Conservation (phyloP, 371 early-diverging fungal species). For the Quaeritorhiza haematococci region DNA sequence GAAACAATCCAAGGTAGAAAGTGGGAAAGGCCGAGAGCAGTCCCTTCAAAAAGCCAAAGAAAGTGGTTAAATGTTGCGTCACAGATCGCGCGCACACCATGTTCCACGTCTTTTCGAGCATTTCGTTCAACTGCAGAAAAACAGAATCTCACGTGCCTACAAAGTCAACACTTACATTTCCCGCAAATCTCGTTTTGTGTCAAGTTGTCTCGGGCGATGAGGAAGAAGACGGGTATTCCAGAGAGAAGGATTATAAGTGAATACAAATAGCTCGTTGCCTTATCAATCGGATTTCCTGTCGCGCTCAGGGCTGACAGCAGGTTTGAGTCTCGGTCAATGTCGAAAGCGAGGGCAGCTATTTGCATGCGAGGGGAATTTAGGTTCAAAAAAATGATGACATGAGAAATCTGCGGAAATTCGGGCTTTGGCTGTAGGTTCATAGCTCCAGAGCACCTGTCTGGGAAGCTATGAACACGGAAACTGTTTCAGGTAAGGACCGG, state of each 20-base stretch:
- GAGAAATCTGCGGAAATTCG: background rate
- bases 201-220: constrained; percentile 18
- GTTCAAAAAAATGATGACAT: background rate
- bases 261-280: constrained; percentile 15
- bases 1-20: constrained; percentile 17
- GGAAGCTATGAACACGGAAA: too few species aligned
- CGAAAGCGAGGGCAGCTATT: background rate
- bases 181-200: constrained; percentile 8
- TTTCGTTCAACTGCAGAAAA: too few species aligned
- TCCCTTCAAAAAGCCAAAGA: background rate
- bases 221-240: constrained; percentile 22
- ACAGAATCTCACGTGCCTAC: too few species aligned
- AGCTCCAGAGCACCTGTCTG: too few species aligned
- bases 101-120: too few species aligned
- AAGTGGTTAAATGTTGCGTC: constrained; percentile 11
- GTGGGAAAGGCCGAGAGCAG: background rate
- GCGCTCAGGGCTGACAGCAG: background rate
- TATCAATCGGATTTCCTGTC: background rate
- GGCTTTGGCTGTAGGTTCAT: too few species aligned
- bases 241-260: constrained; percentile 18
- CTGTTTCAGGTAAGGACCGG: too few species aligned
- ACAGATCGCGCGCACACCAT: too few species aligned
- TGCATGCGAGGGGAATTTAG: background rate
- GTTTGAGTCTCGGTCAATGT: background rate
- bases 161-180: background rate